Percentiles rank a stretch among this genome's conserved stretches.
Evolutionary conservation across 768 basidiomycete genomes (phyloP).

Genomic region (Naematelia encephala): DNA sequence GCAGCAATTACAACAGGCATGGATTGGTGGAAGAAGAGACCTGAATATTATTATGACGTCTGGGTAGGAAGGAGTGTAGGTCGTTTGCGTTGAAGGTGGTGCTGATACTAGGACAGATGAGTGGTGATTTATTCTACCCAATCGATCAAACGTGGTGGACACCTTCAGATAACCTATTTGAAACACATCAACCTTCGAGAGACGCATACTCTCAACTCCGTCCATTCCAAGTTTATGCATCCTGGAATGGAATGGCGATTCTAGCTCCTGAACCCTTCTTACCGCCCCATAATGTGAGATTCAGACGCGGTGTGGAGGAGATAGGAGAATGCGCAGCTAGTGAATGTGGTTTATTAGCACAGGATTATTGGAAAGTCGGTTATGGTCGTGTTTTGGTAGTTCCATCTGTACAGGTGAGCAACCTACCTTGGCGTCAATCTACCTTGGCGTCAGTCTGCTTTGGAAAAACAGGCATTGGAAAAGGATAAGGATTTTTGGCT

Average conservation of each 20-base stretch:
- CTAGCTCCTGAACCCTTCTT: constrained; percentile 46
- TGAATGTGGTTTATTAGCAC: constrained; percentile 41
- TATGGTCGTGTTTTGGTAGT: constrained; percentile 46
- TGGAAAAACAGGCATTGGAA: no score
- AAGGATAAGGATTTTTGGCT: no score
- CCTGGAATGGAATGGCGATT: constrained; percentile 49
- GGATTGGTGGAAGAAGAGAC: constrained; percentile 47
- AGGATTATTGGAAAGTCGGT: constrained; percentile 46
- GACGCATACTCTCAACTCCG: constrained; percentile 25
- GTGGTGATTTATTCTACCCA: constrained; percentile 48
- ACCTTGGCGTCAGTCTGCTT: neutral
- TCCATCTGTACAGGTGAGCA: constrained; percentile 48
- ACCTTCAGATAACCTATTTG: constrained; percentile 42
- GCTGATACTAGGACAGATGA: constrained; percentile 13
- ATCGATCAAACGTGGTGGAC: constrained; percentile 44
- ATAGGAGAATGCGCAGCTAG: constrained; percentile 45
- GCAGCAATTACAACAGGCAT: constrained; percentile 45
- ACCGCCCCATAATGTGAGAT: constrained; percentile 40
- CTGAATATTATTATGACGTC: constrained; percentile 49
- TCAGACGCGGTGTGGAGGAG: constrained; percentile 32
- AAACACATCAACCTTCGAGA: constrained; percentile 23
- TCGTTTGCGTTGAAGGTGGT: neutral
- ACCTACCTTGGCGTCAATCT: neutral
- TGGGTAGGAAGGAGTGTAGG: constrained; percentile 49
- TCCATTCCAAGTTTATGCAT: constrained; percentile 47